phyloP scores from a whole-genome alignment of 768 basidiomycete genomes.

The Boletus edulis region DNA sequence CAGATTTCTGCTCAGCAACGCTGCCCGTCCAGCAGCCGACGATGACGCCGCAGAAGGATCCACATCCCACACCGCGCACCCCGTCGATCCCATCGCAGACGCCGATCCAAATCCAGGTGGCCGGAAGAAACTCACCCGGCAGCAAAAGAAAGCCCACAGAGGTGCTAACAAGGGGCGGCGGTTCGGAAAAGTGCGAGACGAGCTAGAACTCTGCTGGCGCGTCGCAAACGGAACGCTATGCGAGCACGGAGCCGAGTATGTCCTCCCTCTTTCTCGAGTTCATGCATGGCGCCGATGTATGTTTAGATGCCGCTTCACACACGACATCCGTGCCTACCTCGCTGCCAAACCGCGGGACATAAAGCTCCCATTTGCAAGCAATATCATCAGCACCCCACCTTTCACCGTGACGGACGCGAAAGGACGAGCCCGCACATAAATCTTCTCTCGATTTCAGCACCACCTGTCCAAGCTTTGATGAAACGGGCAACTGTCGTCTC shows the following conservation, averaged over 20 bases:
- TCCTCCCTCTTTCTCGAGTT: background rate
- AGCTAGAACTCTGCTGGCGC: constrained; percentile 79
- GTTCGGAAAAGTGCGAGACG: constrained; percentile 76
- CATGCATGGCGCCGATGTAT: background rate
- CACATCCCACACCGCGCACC: constrained; percentile 33
- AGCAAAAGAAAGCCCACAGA: constrained; percentile 67
- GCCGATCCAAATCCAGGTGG: constrained; percentile 25
- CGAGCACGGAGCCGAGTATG: constrained; percentile 66
- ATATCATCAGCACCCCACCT: constrained; percentile 47
- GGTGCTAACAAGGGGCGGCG: constrained; percentile 84
- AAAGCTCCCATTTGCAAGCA: constrained; percentile 45
- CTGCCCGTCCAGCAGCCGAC: constrained; percentile 34
- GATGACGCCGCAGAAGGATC: constrained; percentile 67
- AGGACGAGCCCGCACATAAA: background rate
- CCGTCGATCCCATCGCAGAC: constrained; percentile 33
- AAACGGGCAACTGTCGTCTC: constrained; percentile 31
- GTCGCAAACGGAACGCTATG: constrained; percentile 70
- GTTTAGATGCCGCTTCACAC: constrained; percentile 71
- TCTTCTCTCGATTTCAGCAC: constrained; percentile 23
- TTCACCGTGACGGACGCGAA: constrained; percentile 37
- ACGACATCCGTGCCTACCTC: constrained; percentile 77
- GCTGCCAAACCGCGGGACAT: constrained; percentile 74
- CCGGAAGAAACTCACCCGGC: constrained; percentile 49
- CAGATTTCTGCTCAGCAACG: constrained; percentile 41
- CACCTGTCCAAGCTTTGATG: constrained; percentile 26